Percentiles rank a stretch among this genome's conserved stretches.
phyloP scores from a whole-genome alignment of 2,329 filamentous ascomycete species.

The Paramyrothecium sp. region DNA sequence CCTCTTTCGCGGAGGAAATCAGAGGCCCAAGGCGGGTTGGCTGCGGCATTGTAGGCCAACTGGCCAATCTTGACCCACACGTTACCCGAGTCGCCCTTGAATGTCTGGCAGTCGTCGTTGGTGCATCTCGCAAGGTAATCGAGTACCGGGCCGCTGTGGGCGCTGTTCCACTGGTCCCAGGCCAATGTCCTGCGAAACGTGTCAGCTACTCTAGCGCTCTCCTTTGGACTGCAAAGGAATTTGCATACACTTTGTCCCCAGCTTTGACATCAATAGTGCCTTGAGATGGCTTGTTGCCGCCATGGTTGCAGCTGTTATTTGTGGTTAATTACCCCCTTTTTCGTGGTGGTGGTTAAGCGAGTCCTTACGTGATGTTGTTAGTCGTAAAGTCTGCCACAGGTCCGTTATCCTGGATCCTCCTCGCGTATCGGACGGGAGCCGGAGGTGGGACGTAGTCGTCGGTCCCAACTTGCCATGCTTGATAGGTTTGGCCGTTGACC shows the following conservation, averaged over 20 bases:
- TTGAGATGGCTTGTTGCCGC: not conserved
- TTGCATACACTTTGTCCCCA: not conserved
- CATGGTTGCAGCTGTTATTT: not conserved
- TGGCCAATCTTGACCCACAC: slow-evolving; percentile 36
- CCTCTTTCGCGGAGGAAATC: slow-evolving; percentile 29
- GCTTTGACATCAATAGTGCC: not conserved
- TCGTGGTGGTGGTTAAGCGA: not conserved
- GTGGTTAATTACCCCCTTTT: not conserved
- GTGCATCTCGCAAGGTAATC: slow-evolving; percentile 33
- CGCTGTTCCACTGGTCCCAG: slow-evolving; percentile 32
- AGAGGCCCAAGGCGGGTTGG: slow-evolving; percentile 29
- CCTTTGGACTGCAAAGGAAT: too few relatives aligned
- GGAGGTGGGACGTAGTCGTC: not conserved
- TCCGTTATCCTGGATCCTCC: not conserved
- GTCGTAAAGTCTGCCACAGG: not conserved
- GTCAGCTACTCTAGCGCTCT: not conserved
- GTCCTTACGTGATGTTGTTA: not conserved
- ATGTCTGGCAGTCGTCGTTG: slow-evolving; percentile 18
- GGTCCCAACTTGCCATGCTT: not conserved
- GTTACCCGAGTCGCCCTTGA: slow-evolving; percentile 14
- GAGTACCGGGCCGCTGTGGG: slow-evolving; percentile 25
- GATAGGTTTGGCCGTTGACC: not conserved
- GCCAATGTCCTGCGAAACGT: not conserved
- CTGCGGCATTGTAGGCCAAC: slow-evolving; percentile 26
- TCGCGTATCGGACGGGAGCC: not conserved